Conservation (phyloP, 2,329 filamentous ascomycete species). For the Podosphaera aphanis region DNA sequence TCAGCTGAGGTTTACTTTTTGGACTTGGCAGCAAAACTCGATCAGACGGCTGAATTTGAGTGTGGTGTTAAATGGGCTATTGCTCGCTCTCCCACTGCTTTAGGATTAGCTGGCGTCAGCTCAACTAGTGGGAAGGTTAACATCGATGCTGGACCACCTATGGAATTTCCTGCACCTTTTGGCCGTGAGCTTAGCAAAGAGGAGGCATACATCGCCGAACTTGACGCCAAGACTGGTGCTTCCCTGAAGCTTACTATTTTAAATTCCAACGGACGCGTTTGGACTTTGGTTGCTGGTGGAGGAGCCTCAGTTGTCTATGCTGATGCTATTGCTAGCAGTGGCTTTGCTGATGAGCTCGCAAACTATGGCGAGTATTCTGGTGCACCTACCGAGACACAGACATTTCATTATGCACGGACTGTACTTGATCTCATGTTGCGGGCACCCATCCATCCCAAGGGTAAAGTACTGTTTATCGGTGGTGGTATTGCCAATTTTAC, state of each 20-base stretch:
- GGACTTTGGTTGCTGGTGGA: constrained; percentile 96
- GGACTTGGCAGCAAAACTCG: constrained; percentile 92
- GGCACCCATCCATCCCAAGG: constrained; percentile 59
- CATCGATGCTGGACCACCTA: constrained; percentile 88
- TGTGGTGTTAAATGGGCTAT: constrained; percentile 98
- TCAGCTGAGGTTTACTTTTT: constrained; percentile 94
- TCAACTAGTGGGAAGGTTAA: constrained; percentile 52
- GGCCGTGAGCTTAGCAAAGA: constrained; percentile 97
- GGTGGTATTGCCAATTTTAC: constrained; percentile 99
- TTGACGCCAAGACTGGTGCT: constrained; percentile 97
- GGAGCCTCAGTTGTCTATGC: constrained; percentile 98
- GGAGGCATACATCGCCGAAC: constrained; percentile 95
- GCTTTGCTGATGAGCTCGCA: constrained; percentile 86
- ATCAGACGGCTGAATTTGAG: constrained; percentile 98
- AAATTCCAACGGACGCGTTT: constrained; percentile 76
- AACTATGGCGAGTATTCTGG: constrained; percentile 99
- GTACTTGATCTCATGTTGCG: constrained; percentile 95
- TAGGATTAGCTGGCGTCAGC: constrained; percentile 53
- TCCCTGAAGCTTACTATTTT: constrained; percentile 96
- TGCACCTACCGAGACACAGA: constrained; percentile 94
- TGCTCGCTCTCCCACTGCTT: constrained; percentile 69
- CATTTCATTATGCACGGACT: constrained; percentile 95
- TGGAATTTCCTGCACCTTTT: constrained; percentile 98
- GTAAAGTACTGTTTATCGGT: constrained; percentile 98
- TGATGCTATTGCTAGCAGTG: constrained; percentile 89